A percentile compares a stretch with the other conserved stretches of the same genome.
These are phyloP conservation scores for Globisporangium recalcitrans DNA, from an alignment of 352 stramenopile species.

Conservation along the genomic window DNA sequence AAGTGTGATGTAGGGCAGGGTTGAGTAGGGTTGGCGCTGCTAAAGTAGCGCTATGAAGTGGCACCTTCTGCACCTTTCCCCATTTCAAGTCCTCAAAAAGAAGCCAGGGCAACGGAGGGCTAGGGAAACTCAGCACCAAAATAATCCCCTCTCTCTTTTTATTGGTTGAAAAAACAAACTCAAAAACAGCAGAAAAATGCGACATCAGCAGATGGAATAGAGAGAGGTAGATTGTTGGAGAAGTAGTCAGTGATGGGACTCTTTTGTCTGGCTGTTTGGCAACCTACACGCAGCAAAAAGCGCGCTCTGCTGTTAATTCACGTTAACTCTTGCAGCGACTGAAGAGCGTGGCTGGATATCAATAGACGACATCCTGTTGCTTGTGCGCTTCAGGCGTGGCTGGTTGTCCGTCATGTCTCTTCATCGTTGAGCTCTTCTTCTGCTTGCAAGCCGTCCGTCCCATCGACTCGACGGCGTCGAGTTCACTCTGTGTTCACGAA, in stretches of 20 bases:
- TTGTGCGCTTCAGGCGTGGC: not conserved
- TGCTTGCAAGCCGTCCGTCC: not conserved
- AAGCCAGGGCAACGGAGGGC: conserved; percentile 3
- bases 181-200: not conserved
- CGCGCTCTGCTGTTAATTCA: too few species aligned
- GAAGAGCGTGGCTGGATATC: too few species aligned
- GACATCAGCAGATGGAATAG: not conserved
- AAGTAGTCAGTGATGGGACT: not conserved
- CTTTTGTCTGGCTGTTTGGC: not conserved
- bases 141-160: too few species aligned
- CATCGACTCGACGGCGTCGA: too few species aligned
- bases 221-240: not conserved
- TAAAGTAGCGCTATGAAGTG: conserved; percentile 2
- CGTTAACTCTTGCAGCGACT: too few species aligned
- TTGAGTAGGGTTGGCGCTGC: not conserved
- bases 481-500: not conserved
- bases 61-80: not conserved
- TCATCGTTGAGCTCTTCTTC: not conserved
- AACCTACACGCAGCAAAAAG: too few species aligned
- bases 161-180: too few species aligned
- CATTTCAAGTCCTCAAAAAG: not conserved
- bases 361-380: too few species aligned
- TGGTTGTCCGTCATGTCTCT: not conserved
- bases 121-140: too few species aligned
- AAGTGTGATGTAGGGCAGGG: not conserved